Evolutionary conservation across 2,329 filamentous ascomycete species (phyloP).

Genomic region (Didymella keratinophila): DNA sequence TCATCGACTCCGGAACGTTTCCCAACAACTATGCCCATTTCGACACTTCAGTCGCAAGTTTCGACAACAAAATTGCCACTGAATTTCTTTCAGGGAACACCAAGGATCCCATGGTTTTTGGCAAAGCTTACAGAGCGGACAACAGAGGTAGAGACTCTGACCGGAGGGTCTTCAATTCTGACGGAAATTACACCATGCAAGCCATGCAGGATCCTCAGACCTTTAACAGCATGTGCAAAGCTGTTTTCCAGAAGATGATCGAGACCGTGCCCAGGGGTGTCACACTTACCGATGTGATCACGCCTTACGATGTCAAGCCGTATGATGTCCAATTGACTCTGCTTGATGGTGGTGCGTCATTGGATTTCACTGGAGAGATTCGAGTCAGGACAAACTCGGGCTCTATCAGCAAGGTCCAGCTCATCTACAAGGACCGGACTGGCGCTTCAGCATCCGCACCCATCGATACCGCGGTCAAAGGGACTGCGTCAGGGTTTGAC

Average conservation of each 20-base stretch:
- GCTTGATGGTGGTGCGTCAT: constrained; percentile 56
- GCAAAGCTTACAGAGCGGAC: constrained; percentile 52
- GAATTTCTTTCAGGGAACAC: constrained; percentile 65
- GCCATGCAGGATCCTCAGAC: constrained; percentile 55
- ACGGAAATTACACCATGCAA: constrained; percentile 64
- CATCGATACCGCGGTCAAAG: constrained; percentile 57
- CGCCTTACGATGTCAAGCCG: constrained; percentile 67
- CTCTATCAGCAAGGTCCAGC: constrained; percentile 57
- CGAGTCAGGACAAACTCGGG: constrained; percentile 64
- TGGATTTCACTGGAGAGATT: constrained; percentile 64
- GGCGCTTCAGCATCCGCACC: constrained; percentile 58
- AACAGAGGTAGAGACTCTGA: constrained; percentile 61
- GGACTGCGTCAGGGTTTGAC: constrained; percentile 64
- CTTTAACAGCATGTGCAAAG: constrained; percentile 60
- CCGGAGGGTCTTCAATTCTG: constrained; percentile 63
- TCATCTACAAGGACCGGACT: constrained; percentile 65
- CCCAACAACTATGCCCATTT: constrained; percentile 43
- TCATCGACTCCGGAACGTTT: constrained; percentile 57
- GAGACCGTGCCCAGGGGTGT: constrained; percentile 65
- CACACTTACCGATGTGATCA: constrained; percentile 60
- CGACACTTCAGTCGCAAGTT: constrained; percentile 57
- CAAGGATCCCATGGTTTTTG: constrained; percentile 64
- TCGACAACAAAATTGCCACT: constrained; percentile 65
- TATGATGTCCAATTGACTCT: constrained; percentile 65
- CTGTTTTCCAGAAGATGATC: constrained; percentile 67